Conservation (phyloP, 2,329 filamentous ascomycete species). For the Dryadomyces sulphureus region DNA sequence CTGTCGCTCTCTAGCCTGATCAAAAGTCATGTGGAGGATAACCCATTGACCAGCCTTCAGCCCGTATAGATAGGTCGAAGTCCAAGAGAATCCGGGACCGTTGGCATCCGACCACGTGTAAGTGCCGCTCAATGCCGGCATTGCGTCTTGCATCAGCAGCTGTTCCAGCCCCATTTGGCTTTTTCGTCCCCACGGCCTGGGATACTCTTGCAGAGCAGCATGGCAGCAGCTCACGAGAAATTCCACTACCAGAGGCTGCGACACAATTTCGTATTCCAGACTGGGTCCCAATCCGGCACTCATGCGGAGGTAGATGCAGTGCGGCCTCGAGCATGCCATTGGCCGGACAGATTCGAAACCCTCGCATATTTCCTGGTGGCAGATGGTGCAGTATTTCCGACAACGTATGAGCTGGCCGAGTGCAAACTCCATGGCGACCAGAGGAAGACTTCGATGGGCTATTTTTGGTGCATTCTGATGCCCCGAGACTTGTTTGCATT, state of each 20-base stretch:
- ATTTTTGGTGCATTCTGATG: not conserved
- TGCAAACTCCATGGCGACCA: constrained; percentile 57
- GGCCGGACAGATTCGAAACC: constrained; percentile 60
- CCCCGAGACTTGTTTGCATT: not conserved
- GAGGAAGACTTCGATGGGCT: constrained; percentile 29
- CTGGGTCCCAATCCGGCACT: constrained; percentile 70
- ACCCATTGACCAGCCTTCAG: not conserved
- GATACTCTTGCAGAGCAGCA: constrained; percentile 20
- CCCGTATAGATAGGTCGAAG: not conserved
- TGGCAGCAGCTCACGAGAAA: constrained; percentile 75
- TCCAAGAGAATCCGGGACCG: not conserved
- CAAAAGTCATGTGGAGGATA: not conserved
- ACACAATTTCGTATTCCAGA: constrained; percentile 70
- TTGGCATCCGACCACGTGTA: not conserved
- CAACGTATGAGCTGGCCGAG: constrained; percentile 66
- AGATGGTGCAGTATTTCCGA: constrained; percentile 77
- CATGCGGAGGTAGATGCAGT: constrained; percentile 85
- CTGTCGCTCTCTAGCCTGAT: not conserved
- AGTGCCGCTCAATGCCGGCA: not conserved
- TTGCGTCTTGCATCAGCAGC: not conserved
- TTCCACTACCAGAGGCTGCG: constrained; percentile 71
- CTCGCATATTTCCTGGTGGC: constrained; percentile 51
- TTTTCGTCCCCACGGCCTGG: not conserved
- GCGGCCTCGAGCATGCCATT: constrained; percentile 58
- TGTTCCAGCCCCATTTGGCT: not conserved